Evolutionary conservation across 208 protist genomes (phyloP).

Genomic region (Crithidia brevicula): DNA sequence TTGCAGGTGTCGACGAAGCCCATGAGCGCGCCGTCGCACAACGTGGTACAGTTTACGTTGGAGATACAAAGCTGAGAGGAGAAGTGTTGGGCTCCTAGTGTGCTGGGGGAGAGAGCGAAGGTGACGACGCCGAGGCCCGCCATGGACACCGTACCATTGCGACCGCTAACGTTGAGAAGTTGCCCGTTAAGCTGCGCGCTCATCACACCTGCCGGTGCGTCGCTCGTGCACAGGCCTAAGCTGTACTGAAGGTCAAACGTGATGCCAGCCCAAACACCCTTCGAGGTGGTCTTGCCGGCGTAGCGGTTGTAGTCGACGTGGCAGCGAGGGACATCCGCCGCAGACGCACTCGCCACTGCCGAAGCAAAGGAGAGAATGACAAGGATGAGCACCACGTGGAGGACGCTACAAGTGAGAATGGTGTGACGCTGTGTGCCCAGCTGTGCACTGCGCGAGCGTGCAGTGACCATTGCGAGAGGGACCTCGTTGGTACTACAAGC

Average conservation of each 20-base stretch:
- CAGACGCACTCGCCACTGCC: not conserved
- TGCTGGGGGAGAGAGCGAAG: slow-evolving; percentile 24
- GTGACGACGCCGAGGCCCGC: slow-evolving; percentile 25
- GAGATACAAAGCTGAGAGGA: slow-evolving; percentile 47
- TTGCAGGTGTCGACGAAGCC: slow-evolving; percentile 36
- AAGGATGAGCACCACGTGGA: not conserved
- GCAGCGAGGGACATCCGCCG: slow-evolving; percentile 31
- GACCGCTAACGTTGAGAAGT: slow-evolving; percentile 25
- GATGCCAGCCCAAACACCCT: slow-evolving; percentile 53
- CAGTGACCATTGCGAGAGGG: too few relatives aligned
- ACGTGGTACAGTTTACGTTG: slow-evolving; percentile 39
- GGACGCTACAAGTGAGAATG: too few relatives aligned
- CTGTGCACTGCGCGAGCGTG: too few relatives aligned
- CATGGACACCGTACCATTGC: slow-evolving; percentile 30
- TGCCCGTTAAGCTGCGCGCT: slow-evolving; percentile 41
- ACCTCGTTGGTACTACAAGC: not conserved
- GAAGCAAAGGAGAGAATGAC: not conserved
- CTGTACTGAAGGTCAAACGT: slow-evolving; percentile 41
- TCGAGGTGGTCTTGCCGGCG: slow-evolving; percentile 33
- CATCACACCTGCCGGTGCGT: slow-evolving; percentile 34
- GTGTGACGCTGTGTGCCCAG: too few relatives aligned
- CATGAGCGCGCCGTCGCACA: slow-evolving; percentile 36
- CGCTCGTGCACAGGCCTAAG: slow-evolving; percentile 37
- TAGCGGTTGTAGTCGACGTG: slow-evolving; percentile 49
- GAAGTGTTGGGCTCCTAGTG: slow-evolving; percentile 37